Base-by-base conservation (phyloP, 345 rosid genomes). In the Gossypium mustelinum region DNA sequence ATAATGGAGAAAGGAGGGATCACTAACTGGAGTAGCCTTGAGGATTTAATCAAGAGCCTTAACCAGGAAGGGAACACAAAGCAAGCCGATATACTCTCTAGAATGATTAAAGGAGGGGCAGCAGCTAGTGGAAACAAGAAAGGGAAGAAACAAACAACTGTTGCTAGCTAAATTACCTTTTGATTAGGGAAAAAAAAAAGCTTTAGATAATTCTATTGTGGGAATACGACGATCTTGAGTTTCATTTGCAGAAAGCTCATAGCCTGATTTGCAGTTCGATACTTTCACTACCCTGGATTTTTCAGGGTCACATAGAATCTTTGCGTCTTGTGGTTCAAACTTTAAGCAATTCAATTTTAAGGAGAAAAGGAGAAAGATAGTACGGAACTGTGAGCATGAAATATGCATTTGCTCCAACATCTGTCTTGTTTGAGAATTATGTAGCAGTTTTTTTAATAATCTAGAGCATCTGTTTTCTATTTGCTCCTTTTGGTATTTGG, bases 81-180 rank as follows among this genome's bases (percentile, higher is more conserved):
- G 81, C 98, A 94, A 84, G 98, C 97, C 8, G 97, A 94, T 85
- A 84, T 90, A 71, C 89, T 92, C 50, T 89, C 96, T 17, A 90
- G 97, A 82, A 86, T 92, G 89, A 68, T 83, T 45, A 85, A 84
- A 74, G 85, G 86, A 58, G 88, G 82, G 14, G 80, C 77, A 24
- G 85, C 78, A 56, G 65, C 73, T 27, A 71, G 52, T 44, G 81
- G 76, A 68, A 59, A 69, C 80, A 80, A 78, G 78, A 81, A 81
- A 75, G 82, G 78, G 62, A 83, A 85, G 86, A 84, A 84, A 62
- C 80, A 76, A 71, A 51, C 79, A 18, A 11, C 71, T 39, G 64
- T 74, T 41, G 48, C 76, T 25, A 68, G 69, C 70, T 80, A 73
- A 79, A 20, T 74, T 62, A 11, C 56, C 70, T 29, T 73, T 20